phyloP scores from a whole-genome alignment of 2,329 filamentous ascomycete species.

The Pyricularia sp. region DNA sequence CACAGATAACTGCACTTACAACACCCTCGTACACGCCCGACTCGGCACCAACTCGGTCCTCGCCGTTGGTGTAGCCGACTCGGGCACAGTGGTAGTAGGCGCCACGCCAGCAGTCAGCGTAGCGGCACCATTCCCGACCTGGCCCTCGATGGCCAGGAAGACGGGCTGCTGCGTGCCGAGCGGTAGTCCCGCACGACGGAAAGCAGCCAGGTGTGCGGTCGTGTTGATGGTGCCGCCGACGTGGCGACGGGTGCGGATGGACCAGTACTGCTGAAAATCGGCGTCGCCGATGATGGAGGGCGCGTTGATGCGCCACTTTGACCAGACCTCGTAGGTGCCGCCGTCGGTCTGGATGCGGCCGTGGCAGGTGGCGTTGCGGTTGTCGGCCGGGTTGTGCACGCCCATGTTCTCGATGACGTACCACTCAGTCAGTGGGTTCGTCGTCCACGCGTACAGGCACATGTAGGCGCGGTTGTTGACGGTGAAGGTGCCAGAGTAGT shows the following conservation, averaged over 20 bases:
- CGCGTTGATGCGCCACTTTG: slow-evolving; percentile 23
- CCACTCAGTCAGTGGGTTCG: slow-evolving; percentile 8
- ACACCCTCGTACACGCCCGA: neutral
- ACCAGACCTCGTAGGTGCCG: slow-evolving; percentile 23
- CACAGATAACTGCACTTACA: neutral
- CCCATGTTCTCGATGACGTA: slow-evolving; percentile 11
- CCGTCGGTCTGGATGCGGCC: slow-evolving; percentile 23
- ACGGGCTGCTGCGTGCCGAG: slow-evolving; percentile 34
- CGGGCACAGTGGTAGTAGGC: neutral
- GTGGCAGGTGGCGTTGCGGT: slow-evolving; percentile 17
- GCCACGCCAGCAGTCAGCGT: slow-evolving; percentile 23
- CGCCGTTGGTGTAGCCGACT: neutral
- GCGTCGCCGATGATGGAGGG: slow-evolving; percentile 35
- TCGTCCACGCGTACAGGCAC: slow-evolving; percentile 11
- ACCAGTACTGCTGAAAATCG: slow-evolving; percentile 40
- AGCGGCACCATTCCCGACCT: slow-evolving; percentile 36
- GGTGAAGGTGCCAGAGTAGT: slow-evolving; percentile 36
- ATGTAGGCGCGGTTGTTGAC: slow-evolving; percentile 33
- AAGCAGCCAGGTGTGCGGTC: slow-evolving; percentile 37
- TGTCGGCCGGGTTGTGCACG: slow-evolving; percentile 14
- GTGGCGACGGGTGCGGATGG: slow-evolving; percentile 38
- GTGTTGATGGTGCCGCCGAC: slow-evolving; percentile 37
- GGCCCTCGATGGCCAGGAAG: slow-evolving; percentile 38
- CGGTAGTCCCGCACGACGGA: slow-evolving; percentile 29
- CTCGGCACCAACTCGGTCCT: neutral